Conservation (phyloP, 169 alveolate species). For the Plasmodium relictum region DNA sequence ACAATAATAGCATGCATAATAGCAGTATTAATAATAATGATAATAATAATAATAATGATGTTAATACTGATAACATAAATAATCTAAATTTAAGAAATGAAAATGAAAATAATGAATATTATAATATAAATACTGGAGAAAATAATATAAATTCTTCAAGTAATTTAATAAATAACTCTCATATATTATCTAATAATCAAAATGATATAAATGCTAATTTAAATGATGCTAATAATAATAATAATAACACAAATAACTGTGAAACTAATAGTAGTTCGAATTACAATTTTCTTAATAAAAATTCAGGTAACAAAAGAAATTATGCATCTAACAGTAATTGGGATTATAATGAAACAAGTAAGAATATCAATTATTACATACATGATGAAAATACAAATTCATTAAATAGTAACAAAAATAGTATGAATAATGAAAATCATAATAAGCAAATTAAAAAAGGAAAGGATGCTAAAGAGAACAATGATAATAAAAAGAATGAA, state of each 20-base stretch:
- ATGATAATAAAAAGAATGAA: conserved; percentile 7
- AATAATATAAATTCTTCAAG: not conserved
- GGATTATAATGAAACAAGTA: not conserved
- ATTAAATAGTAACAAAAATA: conserved; percentile 12
- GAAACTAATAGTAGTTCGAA: not conserved
- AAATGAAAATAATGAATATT: not conserved
- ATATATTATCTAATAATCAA: not conserved
- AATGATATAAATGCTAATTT: not conserved
- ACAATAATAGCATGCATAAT: not conserved
- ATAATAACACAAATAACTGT: not conserved
- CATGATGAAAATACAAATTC: not conserved
- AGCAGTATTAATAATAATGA: not conserved
- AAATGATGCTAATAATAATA: not conserved
- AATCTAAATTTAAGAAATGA: conserved; percentile 1
- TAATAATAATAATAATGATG: not conserved
- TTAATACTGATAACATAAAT: not conserved
- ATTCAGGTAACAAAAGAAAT: conserved; percentile 7
- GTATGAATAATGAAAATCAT: conserved; percentile 6
- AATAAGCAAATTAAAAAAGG: conserved; percentile 7
- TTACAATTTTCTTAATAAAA: not conserved
- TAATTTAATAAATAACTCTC: not conserved
- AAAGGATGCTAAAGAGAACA: not conserved
- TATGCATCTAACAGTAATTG: conserved; percentile 4
- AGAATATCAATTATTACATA: not conserved
- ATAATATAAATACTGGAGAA: not conserved